These are phyloP conservation scores for Phytopythium helicoides DNA, from an alignment of 352 stramenopile genomes.

Conservation along the genomic window DNA sequence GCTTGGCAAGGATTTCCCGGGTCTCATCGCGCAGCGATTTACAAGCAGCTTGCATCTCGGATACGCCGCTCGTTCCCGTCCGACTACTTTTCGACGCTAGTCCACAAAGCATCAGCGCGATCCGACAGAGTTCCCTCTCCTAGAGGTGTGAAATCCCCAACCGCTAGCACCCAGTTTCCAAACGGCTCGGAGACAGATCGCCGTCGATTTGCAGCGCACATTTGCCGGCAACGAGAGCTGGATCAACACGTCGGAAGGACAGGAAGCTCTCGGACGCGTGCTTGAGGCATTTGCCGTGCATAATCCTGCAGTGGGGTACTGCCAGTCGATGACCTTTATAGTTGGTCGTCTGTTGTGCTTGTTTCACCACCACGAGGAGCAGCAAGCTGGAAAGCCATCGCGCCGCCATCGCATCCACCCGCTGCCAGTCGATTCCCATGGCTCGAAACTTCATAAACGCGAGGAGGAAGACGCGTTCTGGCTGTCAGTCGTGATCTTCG, in stretches of 20 bases:
- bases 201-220: slow-evolving; percentile 64
- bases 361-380: slow-evolving; percentile 15
- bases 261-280: slow-evolving; percentile 56
- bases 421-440: background rate
- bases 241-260: slow-evolving; percentile 45
- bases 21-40: slow-evolving; percentile 33
- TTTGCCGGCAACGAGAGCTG: slow-evolving; percentile 68
- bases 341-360: slow-evolving; percentile 71
- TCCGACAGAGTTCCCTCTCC: background rate
- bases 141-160: background rate
- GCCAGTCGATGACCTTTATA: slow-evolving; percentile 90
- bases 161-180: slow-evolving; percentile 19
- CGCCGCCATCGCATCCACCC: slow-evolving; percentile 1
- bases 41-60: slow-evolving; percentile 40
- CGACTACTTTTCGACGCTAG: slow-evolving; percentile 33
- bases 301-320: slow-evolving; percentile 82
- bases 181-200: slow-evolving; percentile 45
- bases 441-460: background rate
- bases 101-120: background rate
- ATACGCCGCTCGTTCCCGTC: slow-evolving; percentile 13
- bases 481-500: slow-evolving; percentile 50
- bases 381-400: background rate
- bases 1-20: slow-evolving; percentile 55
- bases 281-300: slow-evolving; percentile 78
- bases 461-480: slow-evolving; percentile 61